Conservation (phyloP, 495 filamentous ascomycete species). For the Penicillium nucicola region DNA sequence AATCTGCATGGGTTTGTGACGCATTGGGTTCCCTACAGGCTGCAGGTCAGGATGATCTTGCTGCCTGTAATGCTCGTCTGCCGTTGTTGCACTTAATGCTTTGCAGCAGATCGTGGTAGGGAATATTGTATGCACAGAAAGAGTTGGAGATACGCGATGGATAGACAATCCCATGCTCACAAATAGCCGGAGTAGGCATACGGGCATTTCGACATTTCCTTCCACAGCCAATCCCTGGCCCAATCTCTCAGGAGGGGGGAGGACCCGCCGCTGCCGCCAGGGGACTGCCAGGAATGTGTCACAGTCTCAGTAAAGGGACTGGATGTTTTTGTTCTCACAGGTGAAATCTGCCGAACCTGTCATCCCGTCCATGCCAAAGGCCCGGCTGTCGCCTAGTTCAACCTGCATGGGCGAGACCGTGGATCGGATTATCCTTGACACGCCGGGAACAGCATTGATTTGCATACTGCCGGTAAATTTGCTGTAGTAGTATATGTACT, state of each 20-base stretch:
- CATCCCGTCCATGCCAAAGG: constrained; percentile 26
- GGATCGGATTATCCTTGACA: constrained; percentile 20
- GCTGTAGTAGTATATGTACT: constrained; percentile 23
- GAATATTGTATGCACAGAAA: neutral
- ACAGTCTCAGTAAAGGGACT: constrained; percentile 22
- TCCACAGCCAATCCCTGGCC: constrained; percentile 4
- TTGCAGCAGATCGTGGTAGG: constrained; percentile 11
- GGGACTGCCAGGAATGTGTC: constrained; percentile 25
- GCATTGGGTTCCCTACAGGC: constrained; percentile 24
- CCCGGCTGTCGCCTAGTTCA: constrained; percentile 19
- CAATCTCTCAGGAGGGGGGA: neutral
- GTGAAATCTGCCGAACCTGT: constrained; percentile 18
- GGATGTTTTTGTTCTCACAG: neutral
- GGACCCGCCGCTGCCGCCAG: constrained; percentile 16
- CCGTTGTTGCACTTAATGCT: neutral
- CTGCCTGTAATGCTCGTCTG: constrained; percentile 6
- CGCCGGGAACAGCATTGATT: constrained; percentile 23
- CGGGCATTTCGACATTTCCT: neutral
- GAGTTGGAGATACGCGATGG: neutral
- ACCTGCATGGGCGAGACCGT: constrained; percentile 19
- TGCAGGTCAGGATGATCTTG: constrained; percentile 16
- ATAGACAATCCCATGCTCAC: neutral
- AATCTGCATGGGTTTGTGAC: constrained; percentile 14
- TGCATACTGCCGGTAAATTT: constrained; percentile 27
- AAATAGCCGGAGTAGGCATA: constrained; percentile 1